Evolutionary conservation across 768 basidiomycete genomes (phyloP).

Genomic region (Suillus paluster): DNA sequence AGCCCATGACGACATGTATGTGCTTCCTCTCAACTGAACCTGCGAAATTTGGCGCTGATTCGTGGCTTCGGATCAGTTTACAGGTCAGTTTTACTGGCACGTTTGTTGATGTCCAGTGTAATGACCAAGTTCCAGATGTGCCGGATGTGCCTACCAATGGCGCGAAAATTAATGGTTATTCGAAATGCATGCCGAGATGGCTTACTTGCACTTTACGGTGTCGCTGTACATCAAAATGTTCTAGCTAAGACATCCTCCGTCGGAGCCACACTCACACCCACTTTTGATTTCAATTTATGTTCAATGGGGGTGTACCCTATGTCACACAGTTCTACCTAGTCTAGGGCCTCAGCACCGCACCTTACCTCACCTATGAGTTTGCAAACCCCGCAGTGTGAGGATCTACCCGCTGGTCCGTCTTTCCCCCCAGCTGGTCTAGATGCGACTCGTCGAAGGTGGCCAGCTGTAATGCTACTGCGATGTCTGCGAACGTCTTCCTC

Average conservation of each 20-base stretch:
- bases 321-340: neutral
- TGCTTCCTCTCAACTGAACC: slow-evolving; percentile 16
- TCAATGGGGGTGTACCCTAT: neutral
- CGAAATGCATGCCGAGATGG: neutral
- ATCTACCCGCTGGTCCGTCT: neutral
- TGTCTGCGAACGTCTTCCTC: no score
- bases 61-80: neutral
- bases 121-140: slow-evolving; percentile 48
- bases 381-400: neutral
- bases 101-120: slow-evolving; percentile 1
- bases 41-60: neutral
- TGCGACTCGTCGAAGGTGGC: no score
- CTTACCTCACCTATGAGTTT: neutral
- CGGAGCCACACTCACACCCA: neutral
- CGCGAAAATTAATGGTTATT: slow-evolving; percentile 57
- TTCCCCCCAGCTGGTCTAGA: neutral
- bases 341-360: neutral
- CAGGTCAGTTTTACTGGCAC: neutral
- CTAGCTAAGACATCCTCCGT: neutral
- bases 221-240: neutral
- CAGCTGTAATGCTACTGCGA: no score
- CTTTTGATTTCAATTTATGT: neutral
- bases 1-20: slow-evolving; percentile 71
- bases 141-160: slow-evolving; percentile 68
- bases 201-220: neutral